Conservation (phyloP, 2,329 filamentous ascomycete species). For the Emergomyces orientalis region DNA sequence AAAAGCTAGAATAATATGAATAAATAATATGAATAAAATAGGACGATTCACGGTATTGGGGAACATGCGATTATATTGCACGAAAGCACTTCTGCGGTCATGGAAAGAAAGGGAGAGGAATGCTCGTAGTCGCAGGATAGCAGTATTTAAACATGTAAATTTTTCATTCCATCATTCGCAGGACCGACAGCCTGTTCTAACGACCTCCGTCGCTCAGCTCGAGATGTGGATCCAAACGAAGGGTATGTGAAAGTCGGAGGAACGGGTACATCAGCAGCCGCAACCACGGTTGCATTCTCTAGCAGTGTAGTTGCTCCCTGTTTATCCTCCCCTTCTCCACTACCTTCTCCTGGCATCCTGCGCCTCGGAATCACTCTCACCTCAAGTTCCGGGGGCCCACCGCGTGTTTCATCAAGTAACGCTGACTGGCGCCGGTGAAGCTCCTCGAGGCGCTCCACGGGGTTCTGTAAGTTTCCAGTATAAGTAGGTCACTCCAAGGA, state of each 20-base stretch:
- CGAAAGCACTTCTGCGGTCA: background rate
- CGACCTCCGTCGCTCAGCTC: background rate
- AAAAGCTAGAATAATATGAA: background rate
- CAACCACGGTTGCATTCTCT: background rate
- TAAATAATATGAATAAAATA: background rate
- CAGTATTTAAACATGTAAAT: background rate
- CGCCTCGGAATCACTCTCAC: slow-evolving; percentile 2
- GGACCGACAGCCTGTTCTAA: background rate
- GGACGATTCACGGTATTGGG: background rate
- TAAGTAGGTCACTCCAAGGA: slow-evolving; percentile 37
- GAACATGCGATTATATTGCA: too few species aligned
- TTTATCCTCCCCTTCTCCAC: background rate
- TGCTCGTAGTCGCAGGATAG: background rate
- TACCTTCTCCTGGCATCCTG: background rate
- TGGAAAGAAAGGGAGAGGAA: background rate
- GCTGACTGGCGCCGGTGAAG: slow-evolving; percentile 58
- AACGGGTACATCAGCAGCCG: background rate
- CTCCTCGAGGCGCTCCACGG: slow-evolving; percentile 58
- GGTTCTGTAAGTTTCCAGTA: slow-evolving; percentile 53
- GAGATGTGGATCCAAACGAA: background rate
- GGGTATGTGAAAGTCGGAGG: background rate
- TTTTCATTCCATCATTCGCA: background rate
- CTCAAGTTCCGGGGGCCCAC: background rate
- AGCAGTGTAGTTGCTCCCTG: background rate
- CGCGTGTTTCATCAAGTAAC: slow-evolving; percentile 38